Evolutionary conservation across 2,329 filamentous ascomycete species (phyloP).

Genomic region (Elsinoe ampelina): DNA sequence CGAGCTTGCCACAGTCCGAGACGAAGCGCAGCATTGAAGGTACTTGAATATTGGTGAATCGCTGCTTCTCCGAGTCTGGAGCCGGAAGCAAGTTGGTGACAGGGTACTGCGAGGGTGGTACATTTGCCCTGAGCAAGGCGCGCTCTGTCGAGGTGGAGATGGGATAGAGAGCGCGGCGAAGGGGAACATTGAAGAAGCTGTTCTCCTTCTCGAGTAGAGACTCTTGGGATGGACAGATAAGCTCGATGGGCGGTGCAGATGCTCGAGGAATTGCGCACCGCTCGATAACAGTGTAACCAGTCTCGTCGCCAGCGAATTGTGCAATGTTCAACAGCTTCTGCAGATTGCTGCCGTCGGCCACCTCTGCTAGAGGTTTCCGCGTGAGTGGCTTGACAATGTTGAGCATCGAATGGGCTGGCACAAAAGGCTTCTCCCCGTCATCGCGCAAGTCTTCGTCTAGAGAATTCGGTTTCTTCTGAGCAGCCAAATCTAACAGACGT

Average conservation of each 20-base stretch:
- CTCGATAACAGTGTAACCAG: constrained; percentile 70
- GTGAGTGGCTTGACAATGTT: constrained; percentile 65
- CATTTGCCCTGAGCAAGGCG: constrained; percentile 62
- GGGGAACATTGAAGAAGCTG: constrained; percentile 65
- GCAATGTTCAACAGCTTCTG: constrained; percentile 71
- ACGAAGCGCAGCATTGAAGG: constrained; percentile 97
- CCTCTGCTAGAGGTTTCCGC: constrained; percentile 56
- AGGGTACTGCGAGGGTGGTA: constrained; percentile 58
- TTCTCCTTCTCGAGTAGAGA: constrained; percentile 57
- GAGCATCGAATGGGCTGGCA: constrained; percentile 69
- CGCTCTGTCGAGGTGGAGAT: constrained; percentile 55
- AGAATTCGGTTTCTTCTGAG: constrained; percentile 44
- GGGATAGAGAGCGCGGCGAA: constrained; percentile 70
- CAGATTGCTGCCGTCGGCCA: constrained; percentile 64
- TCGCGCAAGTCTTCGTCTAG: constrained; percentile 50
- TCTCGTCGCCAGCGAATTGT: constrained; percentile 52
- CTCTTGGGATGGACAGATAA: constrained; percentile 63
- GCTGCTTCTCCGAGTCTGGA: constrained; percentile 70
- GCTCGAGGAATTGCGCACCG: constrained; percentile 69
- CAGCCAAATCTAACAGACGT: constrained; percentile 54
- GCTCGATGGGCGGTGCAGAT: constrained; percentile 75
- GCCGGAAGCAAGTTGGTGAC: constrained; percentile 58
- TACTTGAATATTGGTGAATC: constrained; percentile 83
- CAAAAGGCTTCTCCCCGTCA: constrained; percentile 46
- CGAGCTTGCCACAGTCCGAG: constrained; percentile 93